phyloP scores from a whole-genome alignment of 2,329 filamentous ascomycete species.

The Xylariaceae sp. region DNA sequence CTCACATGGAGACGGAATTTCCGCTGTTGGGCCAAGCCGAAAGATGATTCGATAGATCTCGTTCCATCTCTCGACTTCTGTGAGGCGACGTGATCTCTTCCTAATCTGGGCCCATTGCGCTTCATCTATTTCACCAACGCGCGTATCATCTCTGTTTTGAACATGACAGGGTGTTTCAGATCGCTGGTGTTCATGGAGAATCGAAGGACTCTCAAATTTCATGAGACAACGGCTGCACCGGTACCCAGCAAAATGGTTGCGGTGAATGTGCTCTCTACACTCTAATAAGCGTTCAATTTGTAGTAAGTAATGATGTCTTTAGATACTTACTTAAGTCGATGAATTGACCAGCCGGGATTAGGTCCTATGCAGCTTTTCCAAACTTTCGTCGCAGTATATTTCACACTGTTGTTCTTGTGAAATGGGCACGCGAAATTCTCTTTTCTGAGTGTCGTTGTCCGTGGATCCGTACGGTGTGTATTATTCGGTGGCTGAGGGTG shows the following conservation, averaged over 20 bases:
- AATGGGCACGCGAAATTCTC: slow-evolving; percentile 14
- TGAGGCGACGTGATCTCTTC: slow-evolving; percentile 21
- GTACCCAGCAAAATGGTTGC: slow-evolving; percentile 21
- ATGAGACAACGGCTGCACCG: slow-evolving; percentile 27
- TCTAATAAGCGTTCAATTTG: slow-evolving; percentile 14
- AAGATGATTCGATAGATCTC: slow-evolving; percentile 30
- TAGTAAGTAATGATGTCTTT: background rate
- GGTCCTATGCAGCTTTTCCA: slow-evolving; percentile 13
- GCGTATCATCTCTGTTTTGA: background rate
- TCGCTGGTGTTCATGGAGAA: slow-evolving; percentile 24
- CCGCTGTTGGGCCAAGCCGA: slow-evolving; percentile 12
- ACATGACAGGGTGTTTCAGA: slow-evolving; percentile 14
- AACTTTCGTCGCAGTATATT: background rate
- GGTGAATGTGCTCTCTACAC: slow-evolving; percentile 32
- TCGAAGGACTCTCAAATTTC: slow-evolving; percentile 19
- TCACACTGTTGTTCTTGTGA: background rate
- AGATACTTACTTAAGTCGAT: slow-evolving; percentile 4
- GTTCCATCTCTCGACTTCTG: slow-evolving; percentile 29
- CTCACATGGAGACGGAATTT: slow-evolving; percentile 32
- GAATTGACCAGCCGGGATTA: slow-evolving; percentile 3
- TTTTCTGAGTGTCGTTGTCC: background rate
- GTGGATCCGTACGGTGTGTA: background rate
- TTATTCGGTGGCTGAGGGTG: background rate
- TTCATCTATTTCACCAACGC: slow-evolving; percentile 16
- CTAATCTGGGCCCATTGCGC: slow-evolving; percentile 19